A percentile compares a stretch with the other conserved stretches of the same genome.
phyloP scores from a whole-genome alignment of 257 asterid genomes.

The Petunia secreta region DNA sequence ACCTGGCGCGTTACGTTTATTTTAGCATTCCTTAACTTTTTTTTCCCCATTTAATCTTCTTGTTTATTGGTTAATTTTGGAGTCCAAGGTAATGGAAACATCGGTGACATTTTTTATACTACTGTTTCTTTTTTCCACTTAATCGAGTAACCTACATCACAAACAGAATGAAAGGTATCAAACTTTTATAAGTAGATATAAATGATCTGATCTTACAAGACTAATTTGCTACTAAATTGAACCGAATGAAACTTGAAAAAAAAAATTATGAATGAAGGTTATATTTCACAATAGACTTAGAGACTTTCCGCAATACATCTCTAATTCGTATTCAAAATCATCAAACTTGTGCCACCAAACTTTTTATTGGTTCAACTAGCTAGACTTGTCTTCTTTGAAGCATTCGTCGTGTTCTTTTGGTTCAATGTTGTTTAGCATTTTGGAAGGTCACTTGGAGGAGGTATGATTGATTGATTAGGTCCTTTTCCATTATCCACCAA shows the following conservation, averaged over 20 bases:
- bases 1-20: conserved; percentile 70
- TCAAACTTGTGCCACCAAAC: neutral
- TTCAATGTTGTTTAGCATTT: conserved; percentile 44
- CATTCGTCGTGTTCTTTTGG: neutral
- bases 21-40: too few species aligned
- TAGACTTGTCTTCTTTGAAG: neutral
- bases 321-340: neutral
- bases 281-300: neutral
- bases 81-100: too few species aligned
- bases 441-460: conserved; percentile 75
- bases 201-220: neutral
- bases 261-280: neutral
- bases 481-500: conserved; percentile 69
- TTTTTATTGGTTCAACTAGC: neutral
- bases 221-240: neutral
- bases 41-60: too few species aligned
- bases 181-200: too few species aligned
- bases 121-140: too few species aligned
- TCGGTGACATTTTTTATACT: too few species aligned
- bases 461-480: conserved; percentile 55
- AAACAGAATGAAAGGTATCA: too few species aligned
- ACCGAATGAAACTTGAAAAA: neutral
- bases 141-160: too few species aligned
- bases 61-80: too few species aligned
- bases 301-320: neutral